Conservation (phyloP, 2,329 filamentous ascomycete genomes). For the Metarhizium robertsii region DNA sequence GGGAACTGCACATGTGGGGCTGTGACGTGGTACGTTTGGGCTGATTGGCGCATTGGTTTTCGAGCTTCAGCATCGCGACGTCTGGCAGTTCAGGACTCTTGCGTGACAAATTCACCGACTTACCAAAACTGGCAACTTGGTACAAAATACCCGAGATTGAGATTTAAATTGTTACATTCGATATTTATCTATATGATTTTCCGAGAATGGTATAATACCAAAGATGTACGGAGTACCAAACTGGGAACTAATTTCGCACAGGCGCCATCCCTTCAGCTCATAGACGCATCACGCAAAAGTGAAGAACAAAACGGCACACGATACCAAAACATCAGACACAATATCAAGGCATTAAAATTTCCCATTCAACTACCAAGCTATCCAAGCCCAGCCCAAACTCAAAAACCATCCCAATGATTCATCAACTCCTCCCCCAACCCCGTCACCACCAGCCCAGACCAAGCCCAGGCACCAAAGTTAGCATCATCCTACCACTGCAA, state of each 20-base stretch:
- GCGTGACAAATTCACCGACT: too few relatives aligned
- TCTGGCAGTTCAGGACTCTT: too few relatives aligned
- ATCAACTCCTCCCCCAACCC: neutral
- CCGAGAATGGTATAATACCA: neutral
- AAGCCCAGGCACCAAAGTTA: slow-evolving; percentile 5
- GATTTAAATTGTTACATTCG: too few relatives aligned
- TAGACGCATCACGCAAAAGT: neutral
- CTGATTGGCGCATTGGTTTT: neutral
- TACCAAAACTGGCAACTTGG: too few relatives aligned
- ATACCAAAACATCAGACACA: neutral
- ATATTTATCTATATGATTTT: neutral
- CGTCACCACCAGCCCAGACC: neutral
- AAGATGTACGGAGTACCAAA: neutral
- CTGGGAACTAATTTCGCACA: neutral
- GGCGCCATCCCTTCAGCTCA: neutral
- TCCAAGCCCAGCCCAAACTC: neutral
- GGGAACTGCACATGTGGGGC: neutral
- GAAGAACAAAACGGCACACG: neutral
- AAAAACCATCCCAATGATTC: neutral
- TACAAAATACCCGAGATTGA: too few relatives aligned
- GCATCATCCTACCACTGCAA: neutral
- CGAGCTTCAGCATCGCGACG: neutral
- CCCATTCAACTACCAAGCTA: neutral
- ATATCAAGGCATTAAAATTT: neutral
- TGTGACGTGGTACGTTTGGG: neutral